Percentiles rank a stretch among this genome's conserved stretches.
These are phyloP conservation scores for Hypoxylon fragiforme DNA, from an alignment of 495 filamentous ascomycete genomes.

Conservation along the genomic window DNA sequence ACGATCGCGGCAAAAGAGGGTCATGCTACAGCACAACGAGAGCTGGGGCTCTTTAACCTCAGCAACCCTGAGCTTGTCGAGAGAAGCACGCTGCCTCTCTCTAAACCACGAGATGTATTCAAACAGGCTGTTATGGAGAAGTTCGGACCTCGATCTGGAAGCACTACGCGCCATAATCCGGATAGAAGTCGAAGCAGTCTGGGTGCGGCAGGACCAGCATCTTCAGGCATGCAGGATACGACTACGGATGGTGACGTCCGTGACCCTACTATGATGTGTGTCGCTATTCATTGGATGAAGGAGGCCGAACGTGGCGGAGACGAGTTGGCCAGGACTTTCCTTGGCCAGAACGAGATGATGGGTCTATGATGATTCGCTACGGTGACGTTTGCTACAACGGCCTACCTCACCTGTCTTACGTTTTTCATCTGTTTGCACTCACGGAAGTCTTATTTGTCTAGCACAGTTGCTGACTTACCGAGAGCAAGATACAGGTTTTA, in stretches of 20 bases:
- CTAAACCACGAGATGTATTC: constrained; percentile 86
- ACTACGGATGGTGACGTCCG: constrained; percentile 57
- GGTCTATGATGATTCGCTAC: constrained; percentile 30
- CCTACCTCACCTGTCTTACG: constrained; percentile 20
- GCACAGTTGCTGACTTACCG: constrained; percentile 11
- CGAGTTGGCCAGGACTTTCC: constrained; percentile 79
- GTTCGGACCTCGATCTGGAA: constrained; percentile 51
- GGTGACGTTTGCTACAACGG: constrained; percentile 23
- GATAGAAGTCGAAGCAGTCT: constrained; percentile 28
- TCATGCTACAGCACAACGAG: constrained; percentile 87
- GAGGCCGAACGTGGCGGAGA: constrained; percentile 84
- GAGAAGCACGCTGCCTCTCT: constrained; percentile 80
- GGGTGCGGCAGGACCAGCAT: constrained; percentile 30
- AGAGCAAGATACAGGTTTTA: constrained; percentile 18
- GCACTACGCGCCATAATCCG: constrained; percentile 36
- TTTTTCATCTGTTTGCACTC: constrained; percentile 29
- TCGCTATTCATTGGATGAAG: constrained; percentile 99
- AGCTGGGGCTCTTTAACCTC: constrained; percentile 91
- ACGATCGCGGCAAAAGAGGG: constrained; percentile 94
- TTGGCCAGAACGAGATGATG: constrained; percentile 64
- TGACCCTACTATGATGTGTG: constrained; percentile 90
- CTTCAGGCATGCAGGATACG: constrained; percentile 37
- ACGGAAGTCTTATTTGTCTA: constrained; percentile 8
- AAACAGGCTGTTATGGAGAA: constrained; percentile 84
- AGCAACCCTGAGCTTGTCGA: constrained; percentile 89